These are phyloP conservation scores for Diatrype stigma DNA, from an alignment of 2,329 filamentous ascomycete species.

Conservation along the genomic window DNA sequence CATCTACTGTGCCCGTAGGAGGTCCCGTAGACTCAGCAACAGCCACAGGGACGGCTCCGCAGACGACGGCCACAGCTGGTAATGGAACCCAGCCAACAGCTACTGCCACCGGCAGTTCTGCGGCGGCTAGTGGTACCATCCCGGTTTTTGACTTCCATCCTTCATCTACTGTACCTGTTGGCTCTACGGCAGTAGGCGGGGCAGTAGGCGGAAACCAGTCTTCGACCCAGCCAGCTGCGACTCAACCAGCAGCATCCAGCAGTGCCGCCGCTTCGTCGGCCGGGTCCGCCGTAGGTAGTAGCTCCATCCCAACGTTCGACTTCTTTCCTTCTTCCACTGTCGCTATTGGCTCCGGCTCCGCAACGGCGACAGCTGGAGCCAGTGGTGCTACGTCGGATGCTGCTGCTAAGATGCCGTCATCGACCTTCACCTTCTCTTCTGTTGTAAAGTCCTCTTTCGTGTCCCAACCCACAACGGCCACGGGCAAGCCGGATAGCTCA, in stretches of 20 bases:
- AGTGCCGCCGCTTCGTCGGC: constrained; percentile 2
- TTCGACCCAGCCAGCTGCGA: no score
- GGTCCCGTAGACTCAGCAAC: background rate
- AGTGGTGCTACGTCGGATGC: constrained; percentile 3
- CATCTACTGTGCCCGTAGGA: background rate
- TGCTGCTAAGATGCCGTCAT: no score
- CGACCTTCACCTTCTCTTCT: constrained; percentile 7
- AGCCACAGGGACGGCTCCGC: background rate
- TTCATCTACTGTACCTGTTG: constrained; percentile 7
- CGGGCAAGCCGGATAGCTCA: constrained; percentile 31
- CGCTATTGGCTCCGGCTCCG: constrained; percentile 1
- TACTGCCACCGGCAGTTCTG: background rate
- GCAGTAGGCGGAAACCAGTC: background rate
- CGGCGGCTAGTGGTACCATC: background rate
- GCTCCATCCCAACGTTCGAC: background rate
- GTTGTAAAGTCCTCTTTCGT: constrained; percentile 14
- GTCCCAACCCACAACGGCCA: constrained; percentile 26
- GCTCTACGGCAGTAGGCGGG: background rate
- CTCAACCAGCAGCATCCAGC: background rate
- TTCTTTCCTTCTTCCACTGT: background rate
- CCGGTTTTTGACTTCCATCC: background rate
- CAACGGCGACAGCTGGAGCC: background rate
- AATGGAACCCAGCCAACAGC: background rate
- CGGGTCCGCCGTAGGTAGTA: background rate
- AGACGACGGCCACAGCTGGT: background rate